These are phyloP conservation scores for Beauveria asiatica DNA, from an alignment of 2,329 filamentous ascomycete genomes.

Conservation along the genomic window DNA sequence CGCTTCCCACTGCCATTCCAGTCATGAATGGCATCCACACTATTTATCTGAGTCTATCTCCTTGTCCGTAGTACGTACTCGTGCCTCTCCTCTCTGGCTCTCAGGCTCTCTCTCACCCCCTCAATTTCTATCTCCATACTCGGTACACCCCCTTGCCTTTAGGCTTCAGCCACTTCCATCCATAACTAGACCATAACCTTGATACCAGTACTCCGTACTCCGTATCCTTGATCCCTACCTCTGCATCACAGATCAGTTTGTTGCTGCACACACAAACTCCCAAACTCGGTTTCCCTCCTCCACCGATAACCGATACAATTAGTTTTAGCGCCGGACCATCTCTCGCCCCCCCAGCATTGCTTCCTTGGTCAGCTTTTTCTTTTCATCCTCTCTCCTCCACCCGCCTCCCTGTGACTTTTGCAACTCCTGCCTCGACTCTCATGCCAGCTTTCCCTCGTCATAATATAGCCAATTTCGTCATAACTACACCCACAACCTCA, in stretches of 20 bases:
- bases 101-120: too few species aligned
- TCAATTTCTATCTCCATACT: not conserved
- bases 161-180: too few species aligned
- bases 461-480: not conserved
- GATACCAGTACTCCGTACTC: too few species aligned
- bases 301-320: slow-evolving; percentile 8
- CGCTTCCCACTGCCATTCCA: not conserved
- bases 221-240: too few species aligned
- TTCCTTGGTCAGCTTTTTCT: not conserved
- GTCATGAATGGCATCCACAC: not conserved
- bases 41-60: too few species aligned
- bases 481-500: not conserved
- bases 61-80: too few species aligned
- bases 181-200: too few species aligned
- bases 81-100: too few species aligned
- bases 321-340: not conserved
- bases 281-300: not conserved
- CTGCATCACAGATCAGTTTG: not conserved
- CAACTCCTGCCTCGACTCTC: slow-evolving; percentile 1
- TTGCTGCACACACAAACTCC: not conserved
- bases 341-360: slow-evolving; percentile 2
- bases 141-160: too few species aligned
- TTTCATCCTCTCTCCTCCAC: slow-evolving; percentile 7
- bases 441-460: not conserved
- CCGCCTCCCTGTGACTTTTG: not conserved